Base-by-base conservation (phyloP, 352 stramenopile species). In the Phytophthora foliorum region DNA sequence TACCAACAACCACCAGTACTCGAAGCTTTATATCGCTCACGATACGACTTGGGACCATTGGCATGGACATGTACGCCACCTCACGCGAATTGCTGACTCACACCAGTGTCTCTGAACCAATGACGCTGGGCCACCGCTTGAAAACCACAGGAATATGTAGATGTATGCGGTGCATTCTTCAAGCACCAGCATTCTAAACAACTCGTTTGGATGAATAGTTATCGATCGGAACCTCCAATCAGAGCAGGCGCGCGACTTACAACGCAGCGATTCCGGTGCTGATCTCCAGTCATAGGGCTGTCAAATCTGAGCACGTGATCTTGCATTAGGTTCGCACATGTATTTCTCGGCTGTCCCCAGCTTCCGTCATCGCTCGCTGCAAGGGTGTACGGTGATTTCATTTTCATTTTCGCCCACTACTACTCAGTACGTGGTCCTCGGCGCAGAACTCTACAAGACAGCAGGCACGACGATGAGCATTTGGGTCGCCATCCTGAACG, bases 401-500 rank as follows among this genome's bases (percentile, higher is more conserved):
- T 50, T 62, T 31, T 56, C 21, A 11, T 49, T 50, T 55, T 48
- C 17, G 9, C 31, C 21, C 60, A 3, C 39, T 41, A 42, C 38
- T 38, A 17, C 24, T 29, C n/a, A 46, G n/a, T 7, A 29, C 25
- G 25, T 29, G 3, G 25, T 29, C 25, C 25, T 29, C 17, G 21
- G 45, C 14, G 8, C 16, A 49, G 34, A 45, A 44, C 14, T 8
- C 16, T 48, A 29, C 17, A 36, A 22, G 25, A 5, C 25, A 29
- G 31, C 31, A 38, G 11, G 10, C 3, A 36, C 53, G 22, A 59
- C 13, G 13, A 72, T 72, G 64, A 54, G 57, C 32, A 42, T 61
- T 11, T 72, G 64, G 64, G 56, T 67, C 31, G 57, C 57, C 8
- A 46, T 73, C 25, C 57, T 77, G 10, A 65, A 60, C 36, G 60